Base-by-base conservation (phyloP, 345 rosid genomes). In the Kernera saxatilis region DNA sequence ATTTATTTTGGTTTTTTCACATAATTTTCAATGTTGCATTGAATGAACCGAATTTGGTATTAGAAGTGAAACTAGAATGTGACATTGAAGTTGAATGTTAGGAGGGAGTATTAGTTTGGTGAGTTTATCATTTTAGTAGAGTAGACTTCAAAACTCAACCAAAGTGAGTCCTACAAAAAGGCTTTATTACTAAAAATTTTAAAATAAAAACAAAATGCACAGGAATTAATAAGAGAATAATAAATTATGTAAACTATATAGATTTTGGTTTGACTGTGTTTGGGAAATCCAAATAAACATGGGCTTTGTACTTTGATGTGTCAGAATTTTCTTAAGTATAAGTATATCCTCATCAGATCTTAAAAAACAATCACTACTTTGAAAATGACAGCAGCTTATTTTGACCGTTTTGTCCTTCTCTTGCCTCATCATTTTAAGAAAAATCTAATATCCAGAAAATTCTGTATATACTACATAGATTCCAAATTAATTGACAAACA, bases 361-460 rank as follows among this genome's bases (percentile, higher is more conserved):
- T 61, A 51, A 53, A 53, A 67, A 40, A 75, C 74, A 68, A 60
- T 68, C 74, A 68, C 69, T 75, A 52, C 65, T 69, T 69, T 75
- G 79, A 75, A 68, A 75, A 69, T 75, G 79, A 75, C 79, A 52
- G 64, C 74, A 69, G 50, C 65, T 68, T 75, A 33, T 35, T 53
- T 69, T 75, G 74, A 75, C 74, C 13, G 62, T 53, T 25, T 10
- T 62, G 69, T 61, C 70, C 56, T 68, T 68, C 57, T 43, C 53
- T 44, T 69, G 67, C 58, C 74, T 61, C 74, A 26, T 68, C 54
- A 14, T 69, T 75, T 58, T 66, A 49, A 73, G 77, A 46, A 65
- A 43, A 36, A 5, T 17, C 1, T 63, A 5, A 4, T 22, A 29
- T 22, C 58, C 26, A 30, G 39, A 67, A 18, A 30, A 11, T 2